Conservation (phyloP, 202 grass and related monocot genomes). For the Dendrocalamus latiflorus region DNA sequence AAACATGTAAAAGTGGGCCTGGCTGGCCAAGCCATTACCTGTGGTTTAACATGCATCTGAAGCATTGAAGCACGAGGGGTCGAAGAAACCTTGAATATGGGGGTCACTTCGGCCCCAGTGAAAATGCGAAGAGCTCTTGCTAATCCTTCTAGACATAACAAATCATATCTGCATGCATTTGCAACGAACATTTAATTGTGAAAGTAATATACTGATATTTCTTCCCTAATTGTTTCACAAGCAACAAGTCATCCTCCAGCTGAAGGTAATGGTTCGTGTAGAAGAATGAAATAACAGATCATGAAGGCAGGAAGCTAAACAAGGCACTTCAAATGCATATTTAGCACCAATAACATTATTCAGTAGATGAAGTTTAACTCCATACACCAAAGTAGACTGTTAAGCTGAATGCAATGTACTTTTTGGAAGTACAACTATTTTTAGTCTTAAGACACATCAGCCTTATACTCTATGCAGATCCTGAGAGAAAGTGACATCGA, state of each 20-base stretch:
- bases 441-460: background rate
- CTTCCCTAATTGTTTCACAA: background rate
- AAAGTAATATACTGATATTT: background rate
- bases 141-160: slow-evolving; percentile 86
- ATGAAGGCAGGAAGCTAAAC: background rate
- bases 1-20: background rate
- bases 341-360: background rate
- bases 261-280: background rate
- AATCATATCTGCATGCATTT: slow-evolving; percentile 66
- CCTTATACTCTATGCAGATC: background rate
- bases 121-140: slow-evolving; percentile 75
- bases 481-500: background rate
- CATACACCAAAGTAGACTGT: background rate
- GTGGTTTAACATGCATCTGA: slow-evolving; percentile 66
- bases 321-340: background rate
- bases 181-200: background rate
- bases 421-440: background rate
- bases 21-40: slow-evolving; percentile 39
- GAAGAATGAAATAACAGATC: background rate
- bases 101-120: slow-evolving; percentile 51
- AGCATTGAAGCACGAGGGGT: slow-evolving; percentile 47
- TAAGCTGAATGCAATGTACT: background rate
- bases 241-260: background rate
- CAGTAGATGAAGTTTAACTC: background rate
- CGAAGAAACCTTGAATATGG: slow-evolving; percentile 46